Evolutionary conservation across 2,329 filamentous ascomycete species (phyloP).

Genomic region (Aspergillus sp.): DNA sequence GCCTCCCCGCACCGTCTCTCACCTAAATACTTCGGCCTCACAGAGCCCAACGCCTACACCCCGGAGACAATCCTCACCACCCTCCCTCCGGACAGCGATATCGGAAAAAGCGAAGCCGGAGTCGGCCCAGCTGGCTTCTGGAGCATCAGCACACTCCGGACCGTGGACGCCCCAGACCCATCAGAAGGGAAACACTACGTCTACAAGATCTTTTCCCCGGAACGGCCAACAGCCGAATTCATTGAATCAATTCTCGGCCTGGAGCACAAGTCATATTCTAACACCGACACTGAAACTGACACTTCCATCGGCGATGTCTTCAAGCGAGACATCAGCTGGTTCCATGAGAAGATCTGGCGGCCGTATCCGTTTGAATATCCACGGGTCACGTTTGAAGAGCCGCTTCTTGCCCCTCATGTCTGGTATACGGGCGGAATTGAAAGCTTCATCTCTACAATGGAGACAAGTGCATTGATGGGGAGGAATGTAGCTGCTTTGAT

Average conservation of each 20-base stretch:
- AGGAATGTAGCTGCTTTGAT: slow-evolving; percentile 61
- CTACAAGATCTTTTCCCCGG: slow-evolving; percentile 68
- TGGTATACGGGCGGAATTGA: slow-evolving; percentile 73
- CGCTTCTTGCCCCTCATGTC: slow-evolving; percentile 57
- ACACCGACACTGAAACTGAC: slow-evolving; percentile 21
- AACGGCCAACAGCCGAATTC: slow-evolving; percentile 49
- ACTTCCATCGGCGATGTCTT: slow-evolving; percentile 37
- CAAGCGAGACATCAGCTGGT: slow-evolving; percentile 67
- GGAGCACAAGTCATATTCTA: slow-evolving; percentile 20
- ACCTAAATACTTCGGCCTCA: slow-evolving; percentile 70
- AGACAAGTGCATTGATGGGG: slow-evolving; percentile 90
- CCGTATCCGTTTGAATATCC: slow-evolving; percentile 86
- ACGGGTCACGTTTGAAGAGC: slow-evolving; percentile 82
- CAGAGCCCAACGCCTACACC: slow-evolving; percentile 48
- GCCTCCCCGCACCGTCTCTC: slow-evolving; percentile 73
- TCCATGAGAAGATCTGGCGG: slow-evolving; percentile 74
- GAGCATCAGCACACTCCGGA: slow-evolving; percentile 74
- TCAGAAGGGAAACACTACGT: slow-evolving; percentile 52
- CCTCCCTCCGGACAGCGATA: slow-evolving; percentile 57
- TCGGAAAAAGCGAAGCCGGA: slow-evolving; percentile 49
- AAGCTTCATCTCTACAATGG: slow-evolving; percentile 95
- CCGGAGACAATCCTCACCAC: slow-evolving; percentile 84
- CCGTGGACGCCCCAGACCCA: slow-evolving; percentile 58
- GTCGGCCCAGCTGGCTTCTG: slow-evolving; percentile 79
- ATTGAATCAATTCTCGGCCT: slow-evolving; percentile 53